Evolutionary conservation across 164 flowering plant species (phyloP).

Genomic region (Liquidambar formosana): DNA sequence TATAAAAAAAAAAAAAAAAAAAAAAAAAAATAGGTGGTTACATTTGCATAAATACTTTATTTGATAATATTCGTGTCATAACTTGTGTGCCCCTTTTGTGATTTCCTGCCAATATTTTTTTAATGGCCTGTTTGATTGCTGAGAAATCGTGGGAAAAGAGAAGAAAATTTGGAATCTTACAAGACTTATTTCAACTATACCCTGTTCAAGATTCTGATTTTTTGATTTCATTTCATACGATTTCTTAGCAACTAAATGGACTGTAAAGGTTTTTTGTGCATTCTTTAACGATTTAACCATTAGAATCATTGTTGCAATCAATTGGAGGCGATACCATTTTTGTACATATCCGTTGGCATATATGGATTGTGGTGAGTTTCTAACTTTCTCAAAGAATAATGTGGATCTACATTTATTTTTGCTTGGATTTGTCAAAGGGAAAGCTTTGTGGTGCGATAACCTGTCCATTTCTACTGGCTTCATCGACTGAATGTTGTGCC

Average conservation of each 20-base stretch:
- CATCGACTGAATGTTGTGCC: too few species aligned
- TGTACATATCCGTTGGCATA: slow-evolving; percentile 89
- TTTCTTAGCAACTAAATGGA: too few species aligned
- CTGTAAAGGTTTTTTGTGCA: not conserved
- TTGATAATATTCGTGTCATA: not conserved
- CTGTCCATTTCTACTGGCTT: too few species aligned
- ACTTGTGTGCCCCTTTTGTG: not conserved
- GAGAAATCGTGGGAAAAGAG: not conserved
- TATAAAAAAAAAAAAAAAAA: too few species aligned
- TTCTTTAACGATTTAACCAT: slow-evolving; percentile 35
- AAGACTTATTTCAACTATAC: too few species aligned
- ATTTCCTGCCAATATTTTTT: not conserved
- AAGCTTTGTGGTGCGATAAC: not conserved
- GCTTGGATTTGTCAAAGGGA: not conserved
- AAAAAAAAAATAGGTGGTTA: not conserved
- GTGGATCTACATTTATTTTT: not conserved
- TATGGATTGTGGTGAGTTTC: slow-evolving; percentile 90
- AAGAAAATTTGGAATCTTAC: not conserved
- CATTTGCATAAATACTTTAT: not conserved
- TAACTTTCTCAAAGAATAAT: not conserved
- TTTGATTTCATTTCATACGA: too few species aligned
- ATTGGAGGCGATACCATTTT: slow-evolving; percentile 78
- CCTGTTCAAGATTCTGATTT: too few species aligned
- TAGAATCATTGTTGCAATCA: slow-evolving; percentile 81
- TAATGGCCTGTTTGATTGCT: not conserved